Evolutionary conservation across 2,329 filamentous ascomycete species (phyloP).

Genomic region (Colletotrichum abscissum): DNA sequence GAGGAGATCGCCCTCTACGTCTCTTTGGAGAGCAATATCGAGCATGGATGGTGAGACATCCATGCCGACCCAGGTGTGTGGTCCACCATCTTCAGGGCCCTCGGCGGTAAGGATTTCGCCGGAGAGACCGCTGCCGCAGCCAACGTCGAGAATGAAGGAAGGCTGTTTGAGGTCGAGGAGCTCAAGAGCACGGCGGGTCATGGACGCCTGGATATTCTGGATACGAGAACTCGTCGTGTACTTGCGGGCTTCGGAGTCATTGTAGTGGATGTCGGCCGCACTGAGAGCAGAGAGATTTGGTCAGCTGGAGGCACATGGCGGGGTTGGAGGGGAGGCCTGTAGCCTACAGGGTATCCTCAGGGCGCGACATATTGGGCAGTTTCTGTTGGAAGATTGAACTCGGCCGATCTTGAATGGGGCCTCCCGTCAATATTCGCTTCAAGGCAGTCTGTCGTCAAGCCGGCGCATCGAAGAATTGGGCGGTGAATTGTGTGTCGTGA

Average conservation of each 20-base stretch:
- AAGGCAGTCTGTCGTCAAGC: not conserved
- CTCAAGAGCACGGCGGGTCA: conserved; percentile 93
- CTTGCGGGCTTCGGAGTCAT: conserved; percentile 94
- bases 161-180: conserved; percentile 84
- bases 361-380: conserved; percentile 83
- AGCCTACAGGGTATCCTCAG: conserved; percentile 89
- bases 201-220: conserved; percentile 91
- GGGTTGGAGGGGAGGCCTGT: conserved; percentile 33
- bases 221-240: conserved; percentile 98
- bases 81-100: conserved; percentile 77
- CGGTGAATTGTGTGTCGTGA: conserved; percentile 31
- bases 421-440: not conserved
- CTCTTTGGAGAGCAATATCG: conserved; percentile 90
- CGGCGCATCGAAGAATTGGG: conserved; percentile 26
- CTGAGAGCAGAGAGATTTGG: conserved; percentile 55
- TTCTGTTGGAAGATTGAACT: not conserved
- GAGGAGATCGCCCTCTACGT: conserved; percentile 93
- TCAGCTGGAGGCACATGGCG: conserved; percentile 20
- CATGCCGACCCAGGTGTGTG: conserved; percentile 97
- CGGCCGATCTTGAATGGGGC: too few relatives aligned
- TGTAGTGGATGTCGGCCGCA: conserved; percentile 96
- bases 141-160: conserved; percentile 94
- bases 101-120: conserved; percentile 91
- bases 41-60: conserved; percentile 97
- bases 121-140: conserved; percentile 93